phyloP scores from a whole-genome alignment of 1,284 basidiomycete genomes.

The Apiotrichum akiyoshidainum region DNA sequence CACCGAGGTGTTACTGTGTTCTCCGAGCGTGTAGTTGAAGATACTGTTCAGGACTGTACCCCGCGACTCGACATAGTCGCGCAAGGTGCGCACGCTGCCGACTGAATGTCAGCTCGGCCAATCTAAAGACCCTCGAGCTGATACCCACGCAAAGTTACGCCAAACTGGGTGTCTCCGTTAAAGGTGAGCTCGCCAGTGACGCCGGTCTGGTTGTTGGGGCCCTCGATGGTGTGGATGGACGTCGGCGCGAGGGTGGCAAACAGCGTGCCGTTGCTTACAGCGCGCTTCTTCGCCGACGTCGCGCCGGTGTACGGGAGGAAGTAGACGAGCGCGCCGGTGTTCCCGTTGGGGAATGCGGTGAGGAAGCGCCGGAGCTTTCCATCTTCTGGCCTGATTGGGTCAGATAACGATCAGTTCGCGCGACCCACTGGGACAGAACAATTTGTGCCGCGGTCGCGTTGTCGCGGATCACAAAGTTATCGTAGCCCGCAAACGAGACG shows the following conservation, averaged over 20 bases:
- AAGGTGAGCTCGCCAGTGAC: constrained; percentile 48
- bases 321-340: constrained; percentile 51
- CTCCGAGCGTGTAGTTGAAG: constrained; percentile 54
- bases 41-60: constrained; percentile 45
- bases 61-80: constrained; percentile 48
- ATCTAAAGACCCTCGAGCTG: too few relatives aligned
- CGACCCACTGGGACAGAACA: constrained; percentile 40
- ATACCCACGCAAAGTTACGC: constrained; percentile 48
- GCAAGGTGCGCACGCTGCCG: constrained; percentile 52
- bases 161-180: constrained; percentile 48
- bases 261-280: constrained; percentile 5
- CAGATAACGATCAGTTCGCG: background rate
- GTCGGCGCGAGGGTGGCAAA: constrained; percentile 33
- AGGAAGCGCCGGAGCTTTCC: constrained; percentile 47
- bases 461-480: constrained; percentile 54
- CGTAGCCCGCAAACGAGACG: constrained; percentile 47
- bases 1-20: constrained; percentile 41
- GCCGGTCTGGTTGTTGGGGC: constrained; percentile 47
- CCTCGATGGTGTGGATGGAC: constrained; percentile 10
- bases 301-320: constrained; percentile 41
- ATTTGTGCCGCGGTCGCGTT: constrained; percentile 51
- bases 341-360: constrained; percentile 53
- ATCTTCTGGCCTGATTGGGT: constrained; percentile 33
- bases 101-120: constrained; percentile 24
- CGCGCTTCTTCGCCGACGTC: background rate